These are phyloP conservation scores for Arxiozyma telluris DNA, from an alignment of 1,139 yeast genomes.

Conservation along the genomic window DNA sequence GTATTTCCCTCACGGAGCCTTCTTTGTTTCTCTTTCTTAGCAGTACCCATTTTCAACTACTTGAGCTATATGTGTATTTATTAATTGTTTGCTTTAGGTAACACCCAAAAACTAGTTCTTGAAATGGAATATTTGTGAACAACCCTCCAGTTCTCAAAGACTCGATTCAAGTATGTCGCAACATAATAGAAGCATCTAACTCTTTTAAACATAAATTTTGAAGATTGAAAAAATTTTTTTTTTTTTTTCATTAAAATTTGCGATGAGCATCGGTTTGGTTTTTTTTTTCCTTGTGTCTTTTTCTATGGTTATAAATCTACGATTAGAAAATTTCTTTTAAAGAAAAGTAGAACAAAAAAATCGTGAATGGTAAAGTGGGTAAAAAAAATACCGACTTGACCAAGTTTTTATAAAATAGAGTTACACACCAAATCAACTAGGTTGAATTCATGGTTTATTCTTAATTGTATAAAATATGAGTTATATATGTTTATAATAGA, in stretches of 20 bases:
- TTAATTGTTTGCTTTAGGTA: not conserved
- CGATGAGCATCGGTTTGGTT: slow-evolving; percentile 5
- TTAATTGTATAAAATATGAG: not conserved
- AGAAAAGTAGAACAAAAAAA: too few relatives aligned
- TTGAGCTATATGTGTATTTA: slow-evolving; percentile 5
- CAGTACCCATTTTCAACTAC: slow-evolving; percentile 65
- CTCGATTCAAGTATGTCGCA: too few relatives aligned
- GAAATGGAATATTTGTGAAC: not conserved
- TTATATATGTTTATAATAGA: slow-evolving; percentile 11
- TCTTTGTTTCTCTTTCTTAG: slow-evolving; percentile 83
- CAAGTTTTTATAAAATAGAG: too few relatives aligned
- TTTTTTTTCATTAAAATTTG: not conserved
- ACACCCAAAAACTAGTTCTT: not conserved
- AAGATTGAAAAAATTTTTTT: not conserved
- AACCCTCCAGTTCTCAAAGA: not conserved
- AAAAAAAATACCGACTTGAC: too few relatives aligned
- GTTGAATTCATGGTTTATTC: not conserved
- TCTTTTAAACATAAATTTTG: not conserved
- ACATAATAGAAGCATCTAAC: not conserved
- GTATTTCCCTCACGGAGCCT: slow-evolving; percentile 73
- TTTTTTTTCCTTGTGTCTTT: not conserved
- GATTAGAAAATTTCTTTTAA: too few relatives aligned
- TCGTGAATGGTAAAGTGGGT: too few relatives aligned
- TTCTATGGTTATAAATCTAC: too few relatives aligned
- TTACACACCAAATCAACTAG: too few relatives aligned